phyloP scores from a whole-genome alignment of 2,329 filamentous ascomycete species.

The Fusarium multiceps region DNA sequence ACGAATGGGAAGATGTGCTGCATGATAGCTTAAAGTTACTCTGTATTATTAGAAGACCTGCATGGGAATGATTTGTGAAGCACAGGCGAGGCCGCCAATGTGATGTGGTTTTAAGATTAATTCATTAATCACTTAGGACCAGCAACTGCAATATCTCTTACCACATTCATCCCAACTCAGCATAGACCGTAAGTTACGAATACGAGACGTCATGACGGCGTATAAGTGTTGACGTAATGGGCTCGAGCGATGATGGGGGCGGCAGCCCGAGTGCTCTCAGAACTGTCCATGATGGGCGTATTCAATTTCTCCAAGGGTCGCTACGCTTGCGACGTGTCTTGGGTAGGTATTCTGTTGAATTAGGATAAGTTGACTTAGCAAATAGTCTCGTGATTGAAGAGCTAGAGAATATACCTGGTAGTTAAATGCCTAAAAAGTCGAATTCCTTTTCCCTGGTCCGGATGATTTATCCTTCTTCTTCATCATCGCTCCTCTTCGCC shows the following conservation, averaged over 20 bases:
- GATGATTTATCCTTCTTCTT: background rate
- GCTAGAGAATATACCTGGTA: background rate
- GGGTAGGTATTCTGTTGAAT: background rate
- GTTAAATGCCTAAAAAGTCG: background rate
- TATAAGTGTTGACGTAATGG: slow-evolving; percentile 37
- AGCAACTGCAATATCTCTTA: background rate
- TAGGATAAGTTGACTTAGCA: background rate
- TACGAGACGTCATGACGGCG: slow-evolving; percentile 19
- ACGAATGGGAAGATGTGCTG: slow-evolving; percentile 1
- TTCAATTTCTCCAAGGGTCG: slow-evolving; percentile 6
- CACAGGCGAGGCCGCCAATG: background rate
- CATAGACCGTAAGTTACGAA: slow-evolving; percentile 1
- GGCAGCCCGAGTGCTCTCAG: background rate
- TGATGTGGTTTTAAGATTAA: slow-evolving; percentile 33
- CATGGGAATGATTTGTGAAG: background rate
- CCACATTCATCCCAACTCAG: background rate
- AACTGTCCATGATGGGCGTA: slow-evolving; percentile 30
- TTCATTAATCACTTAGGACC: background rate
- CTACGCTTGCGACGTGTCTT: background rate
- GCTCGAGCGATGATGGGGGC: slow-evolving; percentile 19
- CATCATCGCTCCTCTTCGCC: background rate
- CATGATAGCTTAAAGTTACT: background rate
- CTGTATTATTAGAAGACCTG: background rate
- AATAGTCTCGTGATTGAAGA: slow-evolving; percentile 30
- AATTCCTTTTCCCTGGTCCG: background rate